Percentiles rank a stretch among this genome's conserved stretches.
Evolutionary conservation across 345 rosid genomes (phyloP).

Genomic region (Sonneratia alba): DNA sequence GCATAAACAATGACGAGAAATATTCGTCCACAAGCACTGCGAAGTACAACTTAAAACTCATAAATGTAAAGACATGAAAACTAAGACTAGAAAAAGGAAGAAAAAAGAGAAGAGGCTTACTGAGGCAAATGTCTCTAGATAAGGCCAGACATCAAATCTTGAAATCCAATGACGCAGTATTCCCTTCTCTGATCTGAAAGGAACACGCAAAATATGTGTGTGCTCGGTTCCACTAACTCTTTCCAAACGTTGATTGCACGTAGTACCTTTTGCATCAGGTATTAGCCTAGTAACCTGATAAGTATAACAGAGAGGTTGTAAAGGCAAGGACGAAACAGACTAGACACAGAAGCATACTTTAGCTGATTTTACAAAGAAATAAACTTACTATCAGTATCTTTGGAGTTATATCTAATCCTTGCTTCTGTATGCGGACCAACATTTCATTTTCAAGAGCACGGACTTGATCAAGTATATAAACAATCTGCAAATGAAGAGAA

Average conservation of each 20-base stretch:
- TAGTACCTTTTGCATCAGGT: conserved; percentile 91
- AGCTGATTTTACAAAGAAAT: not conserved
- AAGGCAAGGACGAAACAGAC: not conserved
- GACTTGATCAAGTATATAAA: conserved; percentile 95
- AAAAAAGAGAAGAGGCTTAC: conserved; percentile 22
- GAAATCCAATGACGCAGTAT: conserved; percentile 92
- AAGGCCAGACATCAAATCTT: conserved; percentile 98
- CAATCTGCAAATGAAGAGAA: conserved; percentile 42
- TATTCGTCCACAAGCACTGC: no score
- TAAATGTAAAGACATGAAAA: no score
- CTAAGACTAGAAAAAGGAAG: not conserved
- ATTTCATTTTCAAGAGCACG: conserved; percentile 91
- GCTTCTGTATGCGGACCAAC: conserved; percentile 74
- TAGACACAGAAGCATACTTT: not conserved
- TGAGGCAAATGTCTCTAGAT: conserved; percentile 80
- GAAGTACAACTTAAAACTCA: no score
- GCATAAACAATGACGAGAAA: no score
- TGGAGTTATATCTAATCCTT: conserved; percentile 79
- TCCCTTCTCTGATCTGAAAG: conserved; percentile 85
- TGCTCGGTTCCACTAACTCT: conserved; percentile 90
- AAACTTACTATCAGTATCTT: conserved; percentile 73
- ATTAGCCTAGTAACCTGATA: conserved; percentile 80
- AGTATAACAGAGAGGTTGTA: conserved; percentile 10
- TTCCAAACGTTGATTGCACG: conserved; percentile 86
- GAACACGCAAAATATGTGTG: conserved; percentile 74